Percentiles rank a stretch among this genome's conserved stretches.
phyloP scores from a whole-genome alignment of 495 filamentous ascomycete genomes.

The Xylaria grammica region DNA sequence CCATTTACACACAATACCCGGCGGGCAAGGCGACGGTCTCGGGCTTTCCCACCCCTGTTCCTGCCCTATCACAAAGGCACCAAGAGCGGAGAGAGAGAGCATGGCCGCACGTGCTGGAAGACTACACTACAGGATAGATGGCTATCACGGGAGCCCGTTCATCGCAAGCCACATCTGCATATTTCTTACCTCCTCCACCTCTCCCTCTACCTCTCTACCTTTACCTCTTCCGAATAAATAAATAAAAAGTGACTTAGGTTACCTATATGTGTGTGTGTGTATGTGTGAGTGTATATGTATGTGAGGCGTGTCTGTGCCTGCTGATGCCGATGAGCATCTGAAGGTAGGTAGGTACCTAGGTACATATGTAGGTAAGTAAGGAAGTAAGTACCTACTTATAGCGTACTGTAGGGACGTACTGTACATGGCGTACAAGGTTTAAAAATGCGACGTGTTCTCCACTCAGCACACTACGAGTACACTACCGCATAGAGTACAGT shows the following conservation, averaged over 20 bases:
- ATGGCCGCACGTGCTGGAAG: constrained; percentile 17
- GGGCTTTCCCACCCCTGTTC: background rate
- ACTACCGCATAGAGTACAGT: too few relatives aligned
- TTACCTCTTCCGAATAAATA: too few relatives aligned
- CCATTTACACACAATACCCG: background rate
- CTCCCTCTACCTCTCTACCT: too few relatives aligned
- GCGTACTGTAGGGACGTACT: too few relatives aligned
- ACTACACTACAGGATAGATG: constrained; percentile 2
- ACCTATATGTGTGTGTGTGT: background rate
- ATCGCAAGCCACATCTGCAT: constrained; percentile 18
- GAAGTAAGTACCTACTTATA: background rate
- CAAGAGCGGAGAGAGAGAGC: too few relatives aligned
- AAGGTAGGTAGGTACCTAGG: background rate
- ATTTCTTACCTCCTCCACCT: background rate
- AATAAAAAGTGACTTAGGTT: too few relatives aligned
- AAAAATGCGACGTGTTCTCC: too few relatives aligned
- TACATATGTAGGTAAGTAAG: background rate
- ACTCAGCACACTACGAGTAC: too few relatives aligned
- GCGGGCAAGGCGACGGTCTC: background rate
- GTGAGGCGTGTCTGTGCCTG: background rate
- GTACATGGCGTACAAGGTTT: too few relatives aligned
- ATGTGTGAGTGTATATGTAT: background rate
- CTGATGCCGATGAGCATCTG: background rate
- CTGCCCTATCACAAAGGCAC: constrained; percentile 2
- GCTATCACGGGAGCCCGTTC: constrained; percentile 17